Evolutionary conservation across 352 stramenopile species (phyloP).

Genomic region (Phytophthora pini): DNA sequence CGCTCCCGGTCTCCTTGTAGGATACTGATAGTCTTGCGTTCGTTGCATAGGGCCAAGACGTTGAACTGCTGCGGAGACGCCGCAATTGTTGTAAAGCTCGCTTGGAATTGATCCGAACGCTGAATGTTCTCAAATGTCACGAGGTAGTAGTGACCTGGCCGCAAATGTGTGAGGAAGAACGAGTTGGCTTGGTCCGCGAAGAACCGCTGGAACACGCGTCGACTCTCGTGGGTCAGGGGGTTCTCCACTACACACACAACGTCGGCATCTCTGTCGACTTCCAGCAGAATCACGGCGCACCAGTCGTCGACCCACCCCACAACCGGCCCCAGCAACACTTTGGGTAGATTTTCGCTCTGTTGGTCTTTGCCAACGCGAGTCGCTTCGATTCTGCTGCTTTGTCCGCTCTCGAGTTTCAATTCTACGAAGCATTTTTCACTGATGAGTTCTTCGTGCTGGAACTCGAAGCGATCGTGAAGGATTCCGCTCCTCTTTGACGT

Average conservation of each 20-base stretch:
- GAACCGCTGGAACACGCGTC: constrained; percentile 62
- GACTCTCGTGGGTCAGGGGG: constrained; percentile 48
- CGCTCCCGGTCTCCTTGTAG: background rate
- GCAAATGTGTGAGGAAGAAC: constrained; percentile 73
- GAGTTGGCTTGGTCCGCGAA: constrained; percentile 48
- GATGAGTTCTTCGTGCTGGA: constrained; percentile 47
- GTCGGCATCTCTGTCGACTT: constrained; percentile 63
- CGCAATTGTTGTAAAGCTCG: constrained; percentile 58
- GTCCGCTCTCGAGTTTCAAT: constrained; percentile 18
- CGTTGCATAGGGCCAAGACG: constrained; percentile 46
- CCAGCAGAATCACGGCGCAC: constrained; percentile 67
- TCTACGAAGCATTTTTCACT: constrained; percentile 41
- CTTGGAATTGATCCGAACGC: constrained; percentile 35
- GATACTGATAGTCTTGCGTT: constrained; percentile 15
- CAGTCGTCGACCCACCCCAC: constrained; percentile 70
- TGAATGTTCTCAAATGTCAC: constrained; percentile 61
- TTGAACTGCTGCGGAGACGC: constrained; percentile 41
- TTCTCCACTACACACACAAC: constrained; percentile 66
- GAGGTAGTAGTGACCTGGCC: constrained; percentile 62
- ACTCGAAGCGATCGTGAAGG: constrained; percentile 55
- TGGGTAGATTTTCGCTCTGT: constrained; percentile 23
- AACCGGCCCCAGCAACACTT: constrained; percentile 70
- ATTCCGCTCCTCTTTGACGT: constrained; percentile 21
- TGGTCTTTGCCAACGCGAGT: constrained; percentile 25
- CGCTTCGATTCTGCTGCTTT: constrained; percentile 12